A percentile compares a stretch with the other conserved stretches of the same genome.
Conservation (phyloP, 352 stramenopile genomes). For the Pythium graminicola region DNA sequence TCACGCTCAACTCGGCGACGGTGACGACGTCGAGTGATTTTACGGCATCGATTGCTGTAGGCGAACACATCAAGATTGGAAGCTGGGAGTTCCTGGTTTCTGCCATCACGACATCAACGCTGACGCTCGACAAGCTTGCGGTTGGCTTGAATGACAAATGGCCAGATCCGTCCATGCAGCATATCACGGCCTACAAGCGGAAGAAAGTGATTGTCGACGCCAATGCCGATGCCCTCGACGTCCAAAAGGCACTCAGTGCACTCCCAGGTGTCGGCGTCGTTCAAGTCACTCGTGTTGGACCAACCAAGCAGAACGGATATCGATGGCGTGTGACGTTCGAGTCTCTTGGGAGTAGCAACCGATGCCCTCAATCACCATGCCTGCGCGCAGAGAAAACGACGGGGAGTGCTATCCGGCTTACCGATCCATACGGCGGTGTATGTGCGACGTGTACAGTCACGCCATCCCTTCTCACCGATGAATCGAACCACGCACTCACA, state of each 20-base stretch:
- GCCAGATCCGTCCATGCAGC: slow-evolving; percentile 27
- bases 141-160: slow-evolving; percentile 26
- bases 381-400: slow-evolving; percentile 47
- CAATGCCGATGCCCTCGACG: slow-evolving; percentile 43
- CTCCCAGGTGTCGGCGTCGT: slow-evolving; percentile 53
- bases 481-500: slow-evolving; percentile 25
- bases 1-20: slow-evolving; percentile 24
- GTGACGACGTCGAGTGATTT: slow-evolving; percentile 50
- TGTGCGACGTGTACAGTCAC: slow-evolving; percentile 44
- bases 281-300: slow-evolving; percentile 48
- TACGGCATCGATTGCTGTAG: slow-evolving; percentile 21
- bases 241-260: slow-evolving; percentile 35
- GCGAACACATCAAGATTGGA: slow-evolving; percentile 59
- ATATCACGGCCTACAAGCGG: slow-evolving; percentile 57
- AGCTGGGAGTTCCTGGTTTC: slow-evolving; percentile 39
- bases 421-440: slow-evolving; percentile 35
- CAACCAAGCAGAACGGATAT: slow-evolving; percentile 50
- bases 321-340: slow-evolving; percentile 64
- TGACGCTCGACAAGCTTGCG: slow-evolving; percentile 35
- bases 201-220: slow-evolving; percentile 58
- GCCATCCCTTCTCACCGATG: slow-evolving; percentile 32
- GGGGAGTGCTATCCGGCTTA: slow-evolving; percentile 27
- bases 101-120: slow-evolving; percentile 17
- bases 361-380: slow-evolving; percentile 50
- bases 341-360: slow-evolving; percentile 44